These are phyloP conservation scores for Ustilago vetiveriae DNA, from an alignment of 1,284 basidiomycete genomes.

Conservation along the genomic window DNA sequence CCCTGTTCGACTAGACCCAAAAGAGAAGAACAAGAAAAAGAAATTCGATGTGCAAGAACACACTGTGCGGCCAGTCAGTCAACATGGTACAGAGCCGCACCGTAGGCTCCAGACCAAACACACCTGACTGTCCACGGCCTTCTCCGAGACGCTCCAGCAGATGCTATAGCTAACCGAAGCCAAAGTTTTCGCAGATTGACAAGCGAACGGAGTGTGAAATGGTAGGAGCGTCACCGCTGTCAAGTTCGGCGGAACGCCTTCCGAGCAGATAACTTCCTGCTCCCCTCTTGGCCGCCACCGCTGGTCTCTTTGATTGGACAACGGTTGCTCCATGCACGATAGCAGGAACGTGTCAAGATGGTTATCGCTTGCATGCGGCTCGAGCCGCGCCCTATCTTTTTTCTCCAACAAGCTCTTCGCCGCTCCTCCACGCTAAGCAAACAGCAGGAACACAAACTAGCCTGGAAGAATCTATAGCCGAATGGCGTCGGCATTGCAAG, in stretches of 20 bases:
- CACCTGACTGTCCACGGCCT: too few species aligned
- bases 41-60: too few species aligned
- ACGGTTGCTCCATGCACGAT: conserved; percentile 17
- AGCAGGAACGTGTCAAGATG: conserved; percentile 22
- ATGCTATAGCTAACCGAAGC: not conserved
- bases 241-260: conserved; percentile 13
- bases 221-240: not conserved
- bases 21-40: too few species aligned
- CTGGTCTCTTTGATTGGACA: not conserved
- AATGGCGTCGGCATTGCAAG: too few species aligned
- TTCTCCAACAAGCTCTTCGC: too few species aligned
- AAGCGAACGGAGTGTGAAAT: conserved; percentile 4
- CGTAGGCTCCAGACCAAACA: too few species aligned
- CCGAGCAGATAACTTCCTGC: too few species aligned
- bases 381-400: not conserved
- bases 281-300: too few species aligned
- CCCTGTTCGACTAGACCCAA: too few species aligned
- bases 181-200: not conserved
- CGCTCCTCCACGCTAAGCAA: too few species aligned
- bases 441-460: conserved; percentile 2
- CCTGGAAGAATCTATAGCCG: conserved; percentile 8
- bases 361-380: not conserved
- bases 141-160: not conserved
- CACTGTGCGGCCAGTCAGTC: too few species aligned
- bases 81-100: not conserved